Conservation (phyloP, 352 stramenopile species). For the Pythium utonaiense region DNA sequence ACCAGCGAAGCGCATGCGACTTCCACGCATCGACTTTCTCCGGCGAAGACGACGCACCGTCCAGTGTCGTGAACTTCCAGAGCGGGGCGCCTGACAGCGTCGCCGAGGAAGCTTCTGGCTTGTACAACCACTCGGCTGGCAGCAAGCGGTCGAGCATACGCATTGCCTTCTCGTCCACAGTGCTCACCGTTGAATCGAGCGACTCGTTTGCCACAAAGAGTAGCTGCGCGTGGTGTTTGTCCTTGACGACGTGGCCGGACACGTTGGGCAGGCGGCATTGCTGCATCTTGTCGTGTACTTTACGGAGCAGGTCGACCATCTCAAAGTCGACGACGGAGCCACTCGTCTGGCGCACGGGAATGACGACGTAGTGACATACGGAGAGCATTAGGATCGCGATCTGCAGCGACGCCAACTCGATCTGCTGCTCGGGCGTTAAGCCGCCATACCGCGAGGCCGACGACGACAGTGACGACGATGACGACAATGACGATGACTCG, state of each 20-base stretch:
- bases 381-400: slow-evolving; percentile 63
- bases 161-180: background rate
- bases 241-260: slow-evolving; percentile 38
- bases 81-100: background rate
- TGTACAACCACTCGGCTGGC: slow-evolving; percentile 21
- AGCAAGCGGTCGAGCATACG: slow-evolving; percentile 36
- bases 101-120: background rate
- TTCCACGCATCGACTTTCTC: slow-evolving; percentile 1
- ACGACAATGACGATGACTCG: slow-evolving; percentile 28
- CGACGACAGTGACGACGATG: background rate
- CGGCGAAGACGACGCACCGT: background rate
- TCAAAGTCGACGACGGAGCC: slow-evolving; percentile 36
- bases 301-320: slow-evolving; percentile 44
- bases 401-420: slow-evolving; percentile 58
- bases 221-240: slow-evolving; percentile 51
- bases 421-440: slow-evolving; percentile 58
- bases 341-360: slow-evolving; percentile 37
- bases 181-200: slow-evolving; percentile 3
- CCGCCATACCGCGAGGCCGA: slow-evolving; percentile 35
- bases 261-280: slow-evolving; percentile 60
- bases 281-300: slow-evolving; percentile 46
- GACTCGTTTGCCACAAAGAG: slow-evolving; percentile 59
- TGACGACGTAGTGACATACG: slow-evolving; percentile 75
- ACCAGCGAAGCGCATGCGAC: slow-evolving; percentile 7
- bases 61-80: slow-evolving; percentile 11